Percentiles rank a stretch among this genome's conserved stretches.
phyloP scores from a whole-genome alignment of 768 basidiomycete species.

The Serpula lacrymans region DNA sequence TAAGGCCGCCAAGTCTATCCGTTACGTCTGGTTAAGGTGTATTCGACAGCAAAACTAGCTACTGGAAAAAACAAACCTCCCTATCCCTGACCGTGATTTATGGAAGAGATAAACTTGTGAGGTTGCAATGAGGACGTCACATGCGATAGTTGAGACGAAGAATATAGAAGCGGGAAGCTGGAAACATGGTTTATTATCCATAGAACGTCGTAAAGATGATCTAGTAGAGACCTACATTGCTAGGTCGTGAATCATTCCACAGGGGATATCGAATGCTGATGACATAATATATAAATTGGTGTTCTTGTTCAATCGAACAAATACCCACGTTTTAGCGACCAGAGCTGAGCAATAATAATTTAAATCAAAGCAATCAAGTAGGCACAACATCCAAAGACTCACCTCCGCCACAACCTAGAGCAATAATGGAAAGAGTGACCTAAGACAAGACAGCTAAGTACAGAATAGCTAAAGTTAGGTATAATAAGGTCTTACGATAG shows the following conservation, averaged over 20 bases:
- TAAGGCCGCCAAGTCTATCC: slow-evolving; percentile 26
- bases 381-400: slow-evolving; percentile 4
- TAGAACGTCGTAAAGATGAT: background rate
- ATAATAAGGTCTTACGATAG: slow-evolving; percentile 30
- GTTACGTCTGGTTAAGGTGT: background rate
- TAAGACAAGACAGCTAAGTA: background rate
- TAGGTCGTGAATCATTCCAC: slow-evolving; percentile 30
- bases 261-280: slow-evolving; percentile 26
- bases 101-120: slow-evolving; percentile 32
- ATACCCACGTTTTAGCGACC: slow-evolving; percentile 27
- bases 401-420: slow-evolving; percentile 30
- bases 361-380: slow-evolving; percentile 3
- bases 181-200: background rate
- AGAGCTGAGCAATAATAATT: slow-evolving; percentile 18
- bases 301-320: too few species aligned
- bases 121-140: slow-evolving; percentile 31
- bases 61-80: slow-evolving; percentile 19
- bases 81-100: slow-evolving; percentile 25
- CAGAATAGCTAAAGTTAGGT: too few species aligned
- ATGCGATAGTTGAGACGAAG: slow-evolving; percentile 29
- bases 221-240: slow-evolving; percentile 20
- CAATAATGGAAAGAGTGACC: slow-evolving; percentile 26
- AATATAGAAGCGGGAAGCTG: slow-evolving; percentile 30
- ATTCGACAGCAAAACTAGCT: background rate
- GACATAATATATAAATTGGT: too few species aligned